Evolutionary conservation across 257 asterid genomes (phyloP).

Genomic region (Solanum bulbocastanum): DNA sequence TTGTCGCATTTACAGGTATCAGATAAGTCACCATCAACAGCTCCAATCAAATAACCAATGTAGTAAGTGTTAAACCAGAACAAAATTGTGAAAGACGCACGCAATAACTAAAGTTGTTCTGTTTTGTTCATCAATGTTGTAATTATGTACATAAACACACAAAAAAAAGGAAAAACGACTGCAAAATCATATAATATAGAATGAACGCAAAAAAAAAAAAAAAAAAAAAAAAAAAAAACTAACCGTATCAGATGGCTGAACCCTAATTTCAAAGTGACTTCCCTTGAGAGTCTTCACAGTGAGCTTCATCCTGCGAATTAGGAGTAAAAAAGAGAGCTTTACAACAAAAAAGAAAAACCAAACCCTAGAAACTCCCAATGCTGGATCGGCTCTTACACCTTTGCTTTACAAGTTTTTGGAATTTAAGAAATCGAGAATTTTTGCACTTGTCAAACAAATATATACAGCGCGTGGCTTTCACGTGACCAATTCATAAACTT

Average conservation of each 20-base stretch:
- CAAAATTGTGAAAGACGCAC: background rate
- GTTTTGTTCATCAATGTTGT: background rate
- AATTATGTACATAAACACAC: background rate
- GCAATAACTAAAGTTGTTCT: background rate
- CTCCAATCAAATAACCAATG: background rate
- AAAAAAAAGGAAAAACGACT: background rate
- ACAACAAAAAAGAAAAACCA: background rate
- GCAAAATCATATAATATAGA: background rate
- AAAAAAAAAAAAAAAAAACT: conserved; percentile 7
- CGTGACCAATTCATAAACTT: background rate
- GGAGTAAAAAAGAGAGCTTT: background rate
- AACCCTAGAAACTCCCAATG: background rate
- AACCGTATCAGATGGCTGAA: conserved; percentile 71
- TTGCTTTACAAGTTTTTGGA: background rate
- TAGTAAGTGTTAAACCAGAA: background rate
- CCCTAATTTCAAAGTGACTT: conserved; percentile 77
- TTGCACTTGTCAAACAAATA: background rate
- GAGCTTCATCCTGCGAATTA: conserved; percentile 60
- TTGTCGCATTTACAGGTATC: background rate
- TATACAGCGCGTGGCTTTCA: background rate
- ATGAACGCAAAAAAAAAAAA: background rate
- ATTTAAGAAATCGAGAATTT: background rate
- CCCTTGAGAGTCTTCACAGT: conserved; percentile 94
- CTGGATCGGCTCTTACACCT: background rate
- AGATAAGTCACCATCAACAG: background rate